Evolutionary conservation across 306 rosid genomes (phyloP), one percentile per base, ranked within the genome.

Genomic region (Vachellia pachyceras): DNA sequence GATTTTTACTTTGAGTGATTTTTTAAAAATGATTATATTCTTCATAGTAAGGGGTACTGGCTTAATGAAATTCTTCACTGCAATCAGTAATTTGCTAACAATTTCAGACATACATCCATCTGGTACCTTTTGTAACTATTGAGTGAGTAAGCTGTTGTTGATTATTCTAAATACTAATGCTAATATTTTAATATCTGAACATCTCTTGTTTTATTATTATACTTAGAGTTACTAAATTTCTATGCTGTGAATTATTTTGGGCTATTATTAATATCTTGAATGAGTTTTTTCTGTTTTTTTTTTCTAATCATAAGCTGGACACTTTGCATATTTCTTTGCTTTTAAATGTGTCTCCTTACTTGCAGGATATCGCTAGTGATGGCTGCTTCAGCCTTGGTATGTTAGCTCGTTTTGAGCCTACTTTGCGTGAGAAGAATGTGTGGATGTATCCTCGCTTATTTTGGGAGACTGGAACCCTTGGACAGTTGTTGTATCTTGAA

Each of bases 381-480:
- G 99, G 98, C 40, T 93, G 99, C 89, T 95, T 95, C 84, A 95
- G 98, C 88, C 97, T 95, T 73, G 97, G 98, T 80, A 91, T 95
- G 99, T 67, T 95, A 84, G 97, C 98, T 77, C 95, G 79, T 18
- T 91, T 90, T 70, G 89, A 89, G 82, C 89, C 94, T 52, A 61
- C 86, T 5, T 79, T 93, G 85, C 90, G 77, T 3, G 89, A 89
- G 83, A 91, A 89, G 76, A 82, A 85, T 10, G 79, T 71, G 15
- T 90, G 90, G 91, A 93, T 95, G 97, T 95, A 95, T 89, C 97
- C 97, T 83, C 93, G 96, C 37, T 85, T 95, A 73, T 95, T 95
- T 88, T 95, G 99, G 99, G 99, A 95, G 88, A 95, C 97, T 67
- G 99, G 99, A 73, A 94, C 93, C 79, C 92, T 93, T 29, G 97